phyloP scores from a whole-genome alignment of 2,329 filamentous ascomycete species.

The Camillea tinctor region DNA sequence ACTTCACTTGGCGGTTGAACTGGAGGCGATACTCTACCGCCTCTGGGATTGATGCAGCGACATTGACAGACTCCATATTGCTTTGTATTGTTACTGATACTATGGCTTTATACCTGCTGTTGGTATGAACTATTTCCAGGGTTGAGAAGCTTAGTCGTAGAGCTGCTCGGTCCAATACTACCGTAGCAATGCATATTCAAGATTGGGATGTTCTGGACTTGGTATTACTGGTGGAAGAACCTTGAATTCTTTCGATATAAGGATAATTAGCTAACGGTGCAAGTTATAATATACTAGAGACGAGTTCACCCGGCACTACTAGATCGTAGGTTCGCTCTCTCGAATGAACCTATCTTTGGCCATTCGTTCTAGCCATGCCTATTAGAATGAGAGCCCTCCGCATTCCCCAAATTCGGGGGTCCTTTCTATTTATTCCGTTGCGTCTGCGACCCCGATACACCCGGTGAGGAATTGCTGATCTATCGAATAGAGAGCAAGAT shows the following conservation, averaged over 20 bases:
- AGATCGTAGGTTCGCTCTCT: too few relatives aligned
- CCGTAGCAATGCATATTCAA: background rate
- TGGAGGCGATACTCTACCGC: background rate
- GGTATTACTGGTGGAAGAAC: slow-evolving; percentile 19
- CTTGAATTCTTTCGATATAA: background rate
- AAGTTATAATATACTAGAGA: background rate
- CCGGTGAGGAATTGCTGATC: too few relatives aligned
- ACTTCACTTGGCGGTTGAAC: background rate
- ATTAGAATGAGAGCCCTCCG: too few relatives aligned
- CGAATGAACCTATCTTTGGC: too few relatives aligned
- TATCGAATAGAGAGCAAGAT: too few relatives aligned
- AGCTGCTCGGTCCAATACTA: background rate
- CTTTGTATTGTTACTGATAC: background rate
- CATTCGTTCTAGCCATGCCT: too few relatives aligned
- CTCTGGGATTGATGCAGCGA: too few relatives aligned
- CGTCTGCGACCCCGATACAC: too few relatives aligned
- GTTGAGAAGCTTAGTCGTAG: background rate
- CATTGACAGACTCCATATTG: background rate
- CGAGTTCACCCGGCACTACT: background rate
- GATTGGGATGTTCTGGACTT: background rate
- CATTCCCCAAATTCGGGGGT: slow-evolving; percentile 7
- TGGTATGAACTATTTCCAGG: background rate
- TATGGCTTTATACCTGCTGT: background rate
- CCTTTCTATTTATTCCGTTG: too few relatives aligned
- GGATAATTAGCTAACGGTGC: background rate